These are phyloP conservation scores for Colletotrichum aenigma DNA, from an alignment of 2,329 filamentous ascomycete species.

Conservation along the genomic window DNA sequence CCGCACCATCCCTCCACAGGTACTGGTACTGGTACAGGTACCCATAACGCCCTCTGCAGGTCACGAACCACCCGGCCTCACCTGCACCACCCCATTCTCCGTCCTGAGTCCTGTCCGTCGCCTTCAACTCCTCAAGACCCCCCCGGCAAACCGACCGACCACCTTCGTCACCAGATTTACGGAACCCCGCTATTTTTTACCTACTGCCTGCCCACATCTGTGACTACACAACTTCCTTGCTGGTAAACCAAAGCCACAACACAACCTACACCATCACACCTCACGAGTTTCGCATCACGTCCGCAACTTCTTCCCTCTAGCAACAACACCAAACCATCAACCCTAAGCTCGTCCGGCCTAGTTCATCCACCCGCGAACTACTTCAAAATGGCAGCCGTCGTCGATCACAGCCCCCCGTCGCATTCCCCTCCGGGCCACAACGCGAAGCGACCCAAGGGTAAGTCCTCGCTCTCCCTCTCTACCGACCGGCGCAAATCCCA, in stretches of 20 bases:
- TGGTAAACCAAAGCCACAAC: not conserved
- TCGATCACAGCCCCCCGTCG: constrained; percentile 39
- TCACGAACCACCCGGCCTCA: constrained; percentile 16
- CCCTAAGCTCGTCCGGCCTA: not conserved
- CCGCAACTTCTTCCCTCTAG: not conserved
- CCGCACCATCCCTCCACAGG: not conserved
- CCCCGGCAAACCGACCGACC: not conserved
- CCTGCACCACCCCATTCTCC: not conserved
- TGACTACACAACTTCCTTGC: not conserved
- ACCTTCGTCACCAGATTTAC: constrained; percentile 17
- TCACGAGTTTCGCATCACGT: constrained; percentile 16
- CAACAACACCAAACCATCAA: not conserved
- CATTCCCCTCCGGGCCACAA: constrained; percentile 47
- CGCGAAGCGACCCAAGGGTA: constrained; percentile 51
- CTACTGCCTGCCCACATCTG: not conserved
- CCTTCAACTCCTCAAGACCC: not conserved
- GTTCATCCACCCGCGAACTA: not conserved
- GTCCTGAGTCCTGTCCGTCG: not conserved
- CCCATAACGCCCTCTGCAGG: not conserved
- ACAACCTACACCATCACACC: not conserved
- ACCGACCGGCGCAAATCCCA: not conserved
- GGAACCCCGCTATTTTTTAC: constrained; percentile 16
- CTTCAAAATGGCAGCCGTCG: constrained; percentile 44
- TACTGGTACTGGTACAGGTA: not conserved
- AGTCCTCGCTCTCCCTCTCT: constrained; percentile 4